Conservation (phyloP, 495 filamentous ascomycete genomes). For the Hypoxylon fragiforme region DNA sequence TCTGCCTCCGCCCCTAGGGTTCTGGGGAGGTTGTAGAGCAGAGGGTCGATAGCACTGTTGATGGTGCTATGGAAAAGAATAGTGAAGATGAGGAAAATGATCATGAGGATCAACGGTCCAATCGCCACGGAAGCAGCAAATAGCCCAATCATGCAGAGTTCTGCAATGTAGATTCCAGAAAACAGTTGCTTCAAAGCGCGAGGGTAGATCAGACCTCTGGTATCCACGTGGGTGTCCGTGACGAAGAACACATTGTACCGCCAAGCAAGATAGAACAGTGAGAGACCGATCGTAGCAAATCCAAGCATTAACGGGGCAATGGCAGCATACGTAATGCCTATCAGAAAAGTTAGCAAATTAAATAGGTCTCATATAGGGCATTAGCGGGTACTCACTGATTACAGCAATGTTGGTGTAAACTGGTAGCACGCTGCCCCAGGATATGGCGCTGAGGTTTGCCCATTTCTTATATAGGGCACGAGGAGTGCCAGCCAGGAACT, state of each 20-base stretch:
- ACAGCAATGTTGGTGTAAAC: slow-evolving; percentile 82
- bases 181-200: slow-evolving; percentile 90
- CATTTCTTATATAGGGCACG: slow-evolving; percentile 63
- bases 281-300: slow-evolving; percentile 82
- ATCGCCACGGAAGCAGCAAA: slow-evolving; percentile 72
- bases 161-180: slow-evolving; percentile 81
- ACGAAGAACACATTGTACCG: slow-evolving; percentile 95
- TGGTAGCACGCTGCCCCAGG: slow-evolving; percentile 90
- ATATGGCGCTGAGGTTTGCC: slow-evolving; percentile 62
- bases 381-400: slow-evolving; percentile 61
- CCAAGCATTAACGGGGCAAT: slow-evolving; percentile 90
- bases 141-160: slow-evolving; percentile 87
- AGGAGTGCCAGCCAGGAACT: slow-evolving; percentile 58
- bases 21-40: slow-evolving; percentile 78
- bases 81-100: slow-evolving; percentile 78
- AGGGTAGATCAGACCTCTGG: slow-evolving; percentile 85
- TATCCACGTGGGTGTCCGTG: slow-evolving; percentile 81
- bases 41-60: slow-evolving; percentile 75
- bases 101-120: slow-evolving; percentile 83
- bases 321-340: slow-evolving; percentile 82
- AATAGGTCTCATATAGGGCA: background rate
- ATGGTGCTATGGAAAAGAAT: slow-evolving; percentile 82
- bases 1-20: slow-evolving; percentile 67
- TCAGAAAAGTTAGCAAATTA: slow-evolving; percentile 11
- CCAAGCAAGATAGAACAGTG: slow-evolving; percentile 89